These are phyloP conservation scores for Iberis pinnata DNA, from an alignment of 345 rosid genomes.

Conservation along the genomic window DNA sequence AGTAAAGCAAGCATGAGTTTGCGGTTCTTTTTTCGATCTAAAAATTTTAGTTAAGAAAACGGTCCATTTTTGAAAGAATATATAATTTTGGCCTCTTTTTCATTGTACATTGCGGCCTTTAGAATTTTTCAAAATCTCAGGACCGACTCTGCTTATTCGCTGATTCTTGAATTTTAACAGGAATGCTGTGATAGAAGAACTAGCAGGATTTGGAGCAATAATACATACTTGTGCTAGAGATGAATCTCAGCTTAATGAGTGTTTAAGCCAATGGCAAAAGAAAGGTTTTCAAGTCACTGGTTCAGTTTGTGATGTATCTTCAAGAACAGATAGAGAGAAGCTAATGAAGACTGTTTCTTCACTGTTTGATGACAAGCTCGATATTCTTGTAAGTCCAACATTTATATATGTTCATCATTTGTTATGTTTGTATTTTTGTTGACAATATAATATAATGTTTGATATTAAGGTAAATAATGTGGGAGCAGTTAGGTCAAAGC, in stretches of 20 bases:
- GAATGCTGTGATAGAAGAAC: constrained; percentile 58
- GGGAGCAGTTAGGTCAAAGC: constrained; percentile 6
- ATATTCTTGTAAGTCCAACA: constrained; percentile 41
- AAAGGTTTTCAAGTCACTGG: constrained; percentile 45
- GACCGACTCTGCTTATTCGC: too few species aligned
- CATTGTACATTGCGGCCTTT: too few species aligned
- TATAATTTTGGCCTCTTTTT: too few species aligned
- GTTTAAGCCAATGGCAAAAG: constrained; percentile 40
- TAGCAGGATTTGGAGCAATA: constrained; percentile 54
- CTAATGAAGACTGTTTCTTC: constrained; percentile 42
- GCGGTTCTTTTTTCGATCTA: too few species aligned
- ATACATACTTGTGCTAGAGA: constrained; percentile 66
- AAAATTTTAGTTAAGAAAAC: too few species aligned
- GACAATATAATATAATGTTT: too few species aligned
- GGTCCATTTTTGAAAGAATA: too few species aligned
- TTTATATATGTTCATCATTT: too few species aligned
- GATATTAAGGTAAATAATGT: constrained; percentile 14
- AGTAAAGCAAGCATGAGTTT: too few species aligned
- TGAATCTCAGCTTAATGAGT: constrained; percentile 44
- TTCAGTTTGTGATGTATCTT: constrained; percentile 39
- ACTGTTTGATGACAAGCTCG: constrained; percentile 41
- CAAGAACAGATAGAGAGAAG: constrained; percentile 30
- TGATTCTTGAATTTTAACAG: constrained; percentile 21
- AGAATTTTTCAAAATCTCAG: too few species aligned
- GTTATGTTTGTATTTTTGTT: too few species aligned